phyloP scores from a whole-genome alignment of 1,139 yeast genomes.

The Blastobotrys serpentis region DNA sequence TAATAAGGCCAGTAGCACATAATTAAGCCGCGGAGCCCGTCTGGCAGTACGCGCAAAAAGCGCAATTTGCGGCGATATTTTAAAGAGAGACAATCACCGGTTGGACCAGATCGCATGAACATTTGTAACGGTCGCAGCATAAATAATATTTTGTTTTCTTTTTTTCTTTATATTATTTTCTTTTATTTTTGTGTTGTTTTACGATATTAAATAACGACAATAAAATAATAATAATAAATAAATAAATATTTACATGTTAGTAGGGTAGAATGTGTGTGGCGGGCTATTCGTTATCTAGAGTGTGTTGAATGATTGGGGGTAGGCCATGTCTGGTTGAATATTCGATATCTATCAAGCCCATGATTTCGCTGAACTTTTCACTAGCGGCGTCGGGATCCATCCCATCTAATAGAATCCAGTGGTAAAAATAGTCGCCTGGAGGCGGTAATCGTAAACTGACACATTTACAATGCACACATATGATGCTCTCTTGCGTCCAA shows the following conservation, averaged over 20 bases:
- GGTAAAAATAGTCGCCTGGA: conserved; percentile 16
- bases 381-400: conserved; percentile 20
- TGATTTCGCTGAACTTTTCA: conserved; percentile 20
- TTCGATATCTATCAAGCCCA: conserved; percentile 19
- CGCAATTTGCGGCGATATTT: no score
- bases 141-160: not conserved
- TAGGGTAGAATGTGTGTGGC: no score
- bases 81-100: not conserved
- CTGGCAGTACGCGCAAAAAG: no score
- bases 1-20: no score
- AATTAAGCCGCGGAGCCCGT: no score
- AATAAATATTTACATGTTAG: not conserved
- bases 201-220: not conserved
- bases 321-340: conserved; percentile 11
- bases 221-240: conserved; percentile 1
- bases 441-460: conserved; percentile 13
- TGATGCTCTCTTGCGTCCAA: conserved; percentile 8
- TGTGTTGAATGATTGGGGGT: conserved; percentile 5
- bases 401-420: conserved; percentile 18
- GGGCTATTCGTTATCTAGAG: not conserved
- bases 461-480: conserved; percentile 19
- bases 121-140: not conserved
- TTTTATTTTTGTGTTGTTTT: no score
- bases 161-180: not conserved
- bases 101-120: not conserved